Evolutionary conservation across 1,284 basidiomycete genomes (phyloP).

Genomic region (Meripilus lineatus): DNA sequence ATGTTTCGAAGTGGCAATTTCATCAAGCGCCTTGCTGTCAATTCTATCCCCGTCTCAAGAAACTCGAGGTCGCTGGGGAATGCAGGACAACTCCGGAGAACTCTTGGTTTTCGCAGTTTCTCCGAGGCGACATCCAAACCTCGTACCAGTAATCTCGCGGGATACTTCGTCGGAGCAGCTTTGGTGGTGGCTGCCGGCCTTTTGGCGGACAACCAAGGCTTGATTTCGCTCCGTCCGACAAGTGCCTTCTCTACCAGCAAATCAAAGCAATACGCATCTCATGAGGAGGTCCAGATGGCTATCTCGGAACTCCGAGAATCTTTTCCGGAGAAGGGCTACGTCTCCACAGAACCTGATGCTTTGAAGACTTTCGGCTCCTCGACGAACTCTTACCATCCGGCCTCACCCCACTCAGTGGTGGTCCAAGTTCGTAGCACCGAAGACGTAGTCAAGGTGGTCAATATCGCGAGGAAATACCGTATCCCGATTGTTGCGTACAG

Average conservation of each 20-base stretch:
- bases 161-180: conserved; percentile 11
- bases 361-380: conserved; percentile 58
- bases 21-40: too few relatives aligned
- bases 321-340: conserved; percentile 43
- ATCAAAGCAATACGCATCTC: conserved; percentile 8
- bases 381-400: conserved; percentile 62
- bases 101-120: too few relatives aligned
- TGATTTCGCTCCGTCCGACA: conserved; percentile 8
- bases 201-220: conserved; percentile 8
- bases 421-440: conserved; percentile 46
- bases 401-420: conserved; percentile 60
- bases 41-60: too few relatives aligned
- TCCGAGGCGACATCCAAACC: too few relatives aligned
- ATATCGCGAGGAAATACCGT: conserved; percentile 50
- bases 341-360: conserved; percentile 45
- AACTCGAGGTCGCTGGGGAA: too few relatives aligned
- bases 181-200: conserved; percentile 9
- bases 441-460: conserved; percentile 54
- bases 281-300: conserved; percentile 43
- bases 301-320: conserved; percentile 48
- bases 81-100: too few relatives aligned
- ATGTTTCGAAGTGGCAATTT: too few relatives aligned
- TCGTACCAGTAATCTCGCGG: too few relatives aligned
- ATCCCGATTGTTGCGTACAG: conserved; percentile 55
- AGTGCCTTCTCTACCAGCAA: conserved; percentile 2